phyloP scores from a whole-genome alignment of 2,329 filamentous ascomycete genomes.

The Exophiala sp. region DNA sequence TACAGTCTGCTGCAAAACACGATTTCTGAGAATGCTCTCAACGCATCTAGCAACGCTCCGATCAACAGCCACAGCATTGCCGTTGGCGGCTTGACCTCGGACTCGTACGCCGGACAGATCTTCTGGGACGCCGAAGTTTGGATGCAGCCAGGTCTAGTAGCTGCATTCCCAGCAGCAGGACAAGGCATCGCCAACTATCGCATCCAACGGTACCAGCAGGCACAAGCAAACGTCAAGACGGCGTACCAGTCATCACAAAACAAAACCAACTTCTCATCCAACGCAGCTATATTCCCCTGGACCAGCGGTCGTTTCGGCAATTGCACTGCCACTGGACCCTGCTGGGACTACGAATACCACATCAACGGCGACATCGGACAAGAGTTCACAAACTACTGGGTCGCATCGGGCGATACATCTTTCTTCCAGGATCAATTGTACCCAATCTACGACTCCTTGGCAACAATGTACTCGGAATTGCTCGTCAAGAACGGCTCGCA shows the following conservation, averaged over 20 bases:
- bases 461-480: conserved; percentile 59
- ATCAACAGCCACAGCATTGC: conserved; percentile 62
- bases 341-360: conserved; percentile 71
- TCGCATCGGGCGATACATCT: conserved; percentile 56
- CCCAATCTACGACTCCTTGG: conserved; percentile 62
- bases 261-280: conserved; percentile 53
- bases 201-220: conserved; percentile 56
- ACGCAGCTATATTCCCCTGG: conserved; percentile 65
- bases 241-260: conserved; percentile 59
- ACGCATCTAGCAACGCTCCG: conserved; percentile 42
- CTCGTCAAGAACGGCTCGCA: conserved; percentile 57
- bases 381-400: conserved; percentile 59
- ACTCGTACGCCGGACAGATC: conserved; percentile 64
- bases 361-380: conserved; percentile 67
- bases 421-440: conserved; percentile 56
- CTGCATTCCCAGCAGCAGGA: conserved; percentile 60
- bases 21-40: conserved; percentile 53
- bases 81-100: conserved; percentile 65
- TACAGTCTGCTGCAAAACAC: conserved; percentile 50
- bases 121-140: conserved; percentile 66
- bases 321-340: conserved; percentile 62
- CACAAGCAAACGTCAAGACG: conserved; percentile 56
- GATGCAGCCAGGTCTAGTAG: conserved; percentile 65
- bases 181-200: conserved; percentile 65
- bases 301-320: conserved; percentile 65